A percentile compares a stretch with the other conserved stretches of the same genome.
Evolutionary conservation across 2,329 filamentous ascomycete genomes (phyloP).

Genomic region (Curvularia sp.): DNA sequence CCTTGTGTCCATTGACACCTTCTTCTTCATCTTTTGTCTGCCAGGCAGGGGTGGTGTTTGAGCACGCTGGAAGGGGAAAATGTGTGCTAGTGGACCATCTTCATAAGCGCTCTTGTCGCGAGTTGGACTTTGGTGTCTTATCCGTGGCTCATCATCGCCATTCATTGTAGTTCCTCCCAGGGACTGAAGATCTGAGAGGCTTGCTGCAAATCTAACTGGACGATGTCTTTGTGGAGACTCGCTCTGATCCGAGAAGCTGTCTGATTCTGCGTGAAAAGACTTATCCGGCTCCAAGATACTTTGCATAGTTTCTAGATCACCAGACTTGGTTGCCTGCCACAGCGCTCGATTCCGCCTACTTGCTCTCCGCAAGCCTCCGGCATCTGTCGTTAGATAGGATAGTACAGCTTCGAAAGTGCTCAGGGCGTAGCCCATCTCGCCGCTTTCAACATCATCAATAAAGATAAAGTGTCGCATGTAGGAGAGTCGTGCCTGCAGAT

Average conservation of each 20-base stretch:
- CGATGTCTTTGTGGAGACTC: conserved; percentile 30
- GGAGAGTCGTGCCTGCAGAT: conserved; percentile 85
- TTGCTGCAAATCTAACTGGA: conserved; percentile 45
- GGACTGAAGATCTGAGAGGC: conserved; percentile 37
- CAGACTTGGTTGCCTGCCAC: conserved; percentile 85
- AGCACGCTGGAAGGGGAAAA: conserved; percentile 86
- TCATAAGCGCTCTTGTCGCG: conserved; percentile 27
- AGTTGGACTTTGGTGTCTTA: conserved; percentile 31
- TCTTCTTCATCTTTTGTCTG: conserved; percentile 68
- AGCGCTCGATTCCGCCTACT: conserved; percentile 84
- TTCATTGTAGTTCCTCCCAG: conserved; percentile 40
- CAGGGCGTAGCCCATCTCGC: conserved; percentile 93
- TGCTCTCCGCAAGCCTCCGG: conserved; percentile 78
- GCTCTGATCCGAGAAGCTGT: conserved; percentile 40
- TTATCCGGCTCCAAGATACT: conserved; percentile 77
- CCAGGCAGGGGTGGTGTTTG: conserved; percentile 55
- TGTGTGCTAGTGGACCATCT: conserved; percentile 70
- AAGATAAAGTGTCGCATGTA: conserved; percentile 99
- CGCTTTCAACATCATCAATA: conserved; percentile 95
- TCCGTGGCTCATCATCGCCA: conserved; percentile 34
- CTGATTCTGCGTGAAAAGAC: conserved; percentile 46
- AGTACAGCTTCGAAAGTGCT: conserved; percentile 96
- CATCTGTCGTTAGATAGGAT: conserved; percentile 84
- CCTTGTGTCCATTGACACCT: conserved; percentile 86
- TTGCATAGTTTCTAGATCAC: conserved; percentile 76